These are phyloP conservation scores for Crucihimalaya himalaica DNA, from an alignment of 345 rosid genomes.

Conservation along the genomic window DNA sequence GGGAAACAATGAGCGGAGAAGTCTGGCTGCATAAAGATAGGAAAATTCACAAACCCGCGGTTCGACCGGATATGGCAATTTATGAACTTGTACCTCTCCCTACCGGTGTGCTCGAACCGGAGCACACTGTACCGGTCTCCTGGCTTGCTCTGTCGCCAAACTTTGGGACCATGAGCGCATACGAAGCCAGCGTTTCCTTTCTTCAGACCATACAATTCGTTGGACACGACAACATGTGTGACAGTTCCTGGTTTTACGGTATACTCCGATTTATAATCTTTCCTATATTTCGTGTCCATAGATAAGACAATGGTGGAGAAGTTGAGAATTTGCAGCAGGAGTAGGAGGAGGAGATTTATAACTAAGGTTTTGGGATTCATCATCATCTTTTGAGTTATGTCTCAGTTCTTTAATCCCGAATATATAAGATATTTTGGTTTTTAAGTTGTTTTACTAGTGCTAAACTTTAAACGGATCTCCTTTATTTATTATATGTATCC, in stretches of 20 bases:
- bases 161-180: constrained; percentile 33
- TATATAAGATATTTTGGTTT: neutral
- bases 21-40: constrained; percentile 23
- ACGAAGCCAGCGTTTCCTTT: constrained; percentile 37
- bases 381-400: constrained; percentile 7
- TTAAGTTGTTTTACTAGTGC: constrained; percentile 5
- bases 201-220: constrained; percentile 29
- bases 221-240: constrained; percentile 23
- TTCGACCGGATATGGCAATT: constrained; percentile 35
- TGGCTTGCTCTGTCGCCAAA: constrained; percentile 31
- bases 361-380: constrained; percentile 22
- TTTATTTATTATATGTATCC: neutral
- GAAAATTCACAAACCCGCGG: constrained; percentile 35
- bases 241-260: constrained; percentile 16
- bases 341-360: constrained; percentile 17
- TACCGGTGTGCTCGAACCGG: constrained; percentile 2
- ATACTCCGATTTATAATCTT: constrained; percentile 12
- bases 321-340: constrained; percentile 18
- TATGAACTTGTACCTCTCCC: neutral
- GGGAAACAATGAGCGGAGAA: constrained; percentile 24
- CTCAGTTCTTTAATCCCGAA: neutral
- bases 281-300: neutral
- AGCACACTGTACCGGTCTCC: constrained; percentile 24
- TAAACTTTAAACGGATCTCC: constrained; percentile 10
- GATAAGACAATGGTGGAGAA: constrained; percentile 21